Conservation (phyloP, 2,329 filamentous ascomycete genomes). For the Neocatenulostroma microsporum region DNA sequence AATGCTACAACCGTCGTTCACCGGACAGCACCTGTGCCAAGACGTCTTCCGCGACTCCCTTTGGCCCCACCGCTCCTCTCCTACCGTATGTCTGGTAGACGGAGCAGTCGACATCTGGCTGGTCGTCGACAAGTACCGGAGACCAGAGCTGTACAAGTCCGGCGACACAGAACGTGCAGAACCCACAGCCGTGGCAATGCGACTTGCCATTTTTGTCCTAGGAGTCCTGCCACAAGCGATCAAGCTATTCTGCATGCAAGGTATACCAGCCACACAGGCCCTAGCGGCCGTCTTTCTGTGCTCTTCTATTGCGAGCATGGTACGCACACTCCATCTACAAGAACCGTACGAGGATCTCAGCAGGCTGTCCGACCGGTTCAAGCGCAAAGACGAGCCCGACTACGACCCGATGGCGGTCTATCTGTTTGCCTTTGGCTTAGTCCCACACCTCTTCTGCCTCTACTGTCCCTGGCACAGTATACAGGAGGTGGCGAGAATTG, state of each 20-base stretch:
- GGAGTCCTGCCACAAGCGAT: conserved; percentile 1
- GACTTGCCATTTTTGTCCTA: neutral
- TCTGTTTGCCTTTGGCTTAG: no score
- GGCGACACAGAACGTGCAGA: neutral
- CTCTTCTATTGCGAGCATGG: neutral
- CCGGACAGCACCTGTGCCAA: neutral
- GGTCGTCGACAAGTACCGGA: neutral
- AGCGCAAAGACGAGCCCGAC: no score
- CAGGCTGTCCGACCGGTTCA: no score
- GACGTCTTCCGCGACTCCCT: conserved; percentile 2
- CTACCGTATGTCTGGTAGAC: conserved; percentile 1
- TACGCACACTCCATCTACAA: neutral
- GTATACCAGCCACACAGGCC: conserved; percentile 1
- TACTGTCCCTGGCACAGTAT: no score
- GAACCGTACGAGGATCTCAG: neutral
- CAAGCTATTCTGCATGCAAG: conserved; percentile 1
- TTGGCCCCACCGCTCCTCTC: conserved; percentile 1
- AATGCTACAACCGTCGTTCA: conserved; percentile 3
- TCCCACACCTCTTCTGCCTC: no score
- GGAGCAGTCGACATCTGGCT: neutral
- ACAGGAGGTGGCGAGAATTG: no score
- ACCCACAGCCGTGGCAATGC: neutral
- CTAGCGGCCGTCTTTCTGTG: neutral
- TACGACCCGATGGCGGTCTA: no score
- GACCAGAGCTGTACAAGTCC: neutral